Percentiles rank a stretch among this genome's conserved stretches.
Conservation (phyloP, 345 rosid genomes). For the Eucalyptus erythrocorys region DNA sequence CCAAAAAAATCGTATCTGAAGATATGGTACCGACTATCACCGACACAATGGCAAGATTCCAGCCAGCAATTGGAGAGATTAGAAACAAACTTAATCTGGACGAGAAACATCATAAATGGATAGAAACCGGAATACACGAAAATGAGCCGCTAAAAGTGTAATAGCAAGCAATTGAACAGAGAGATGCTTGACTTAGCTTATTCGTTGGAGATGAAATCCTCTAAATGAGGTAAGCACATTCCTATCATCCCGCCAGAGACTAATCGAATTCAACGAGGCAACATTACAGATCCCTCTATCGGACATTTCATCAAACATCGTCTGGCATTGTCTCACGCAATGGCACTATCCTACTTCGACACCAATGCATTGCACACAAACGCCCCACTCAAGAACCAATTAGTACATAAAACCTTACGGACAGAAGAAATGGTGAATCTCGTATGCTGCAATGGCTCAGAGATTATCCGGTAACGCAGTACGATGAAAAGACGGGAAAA, state of each 20-base stretch:
- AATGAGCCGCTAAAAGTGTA: neutral
- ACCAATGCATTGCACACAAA: no score
- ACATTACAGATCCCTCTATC: no score
- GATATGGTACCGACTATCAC: neutral
- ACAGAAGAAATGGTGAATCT: neutral
- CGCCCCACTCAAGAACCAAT: no score
- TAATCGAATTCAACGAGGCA: neutral
- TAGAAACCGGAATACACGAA: neutral
- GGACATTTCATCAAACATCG: no score
- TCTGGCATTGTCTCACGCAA: no score
- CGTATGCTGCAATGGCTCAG: neutral
- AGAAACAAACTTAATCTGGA: neutral
- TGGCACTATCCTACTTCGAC: neutral
- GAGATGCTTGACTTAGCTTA: neutral
- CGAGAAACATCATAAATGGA: neutral
- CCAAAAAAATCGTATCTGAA: neutral
- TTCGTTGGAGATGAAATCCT: neutral
- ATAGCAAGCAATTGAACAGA: neutral
- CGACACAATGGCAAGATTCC: neutral
- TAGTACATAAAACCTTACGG: neutral
- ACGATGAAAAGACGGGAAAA: neutral
- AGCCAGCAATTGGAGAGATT: neutral
- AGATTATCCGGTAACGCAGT: no score
- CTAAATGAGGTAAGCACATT: conserved; percentile 17
- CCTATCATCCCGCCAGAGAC: no score